Evolutionary conservation across 2,329 filamentous ascomycete species (phyloP).

Genomic region (Orbilia javanica): DNA sequence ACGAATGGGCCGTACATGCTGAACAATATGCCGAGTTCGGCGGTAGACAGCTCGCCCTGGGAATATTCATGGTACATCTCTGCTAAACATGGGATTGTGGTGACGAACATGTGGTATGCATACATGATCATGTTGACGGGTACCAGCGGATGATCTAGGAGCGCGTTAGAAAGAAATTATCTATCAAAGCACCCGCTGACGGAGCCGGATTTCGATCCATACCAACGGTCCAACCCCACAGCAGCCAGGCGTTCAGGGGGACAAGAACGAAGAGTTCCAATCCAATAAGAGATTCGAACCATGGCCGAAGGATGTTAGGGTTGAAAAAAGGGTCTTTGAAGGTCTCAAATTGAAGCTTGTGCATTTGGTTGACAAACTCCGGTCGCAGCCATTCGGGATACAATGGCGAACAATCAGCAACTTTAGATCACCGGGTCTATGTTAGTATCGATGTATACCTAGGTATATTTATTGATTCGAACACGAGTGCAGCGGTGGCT

Average conservation of each 20-base stretch:
- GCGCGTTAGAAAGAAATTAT: too few relatives aligned
- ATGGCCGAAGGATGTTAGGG: slow-evolving; percentile 40
- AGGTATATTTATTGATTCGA: too few relatives aligned
- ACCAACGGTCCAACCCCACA: slow-evolving; percentile 55
- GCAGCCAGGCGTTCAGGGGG: slow-evolving; percentile 49
- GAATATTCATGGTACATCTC: slow-evolving; percentile 42
- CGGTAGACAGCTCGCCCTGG: slow-evolving; percentile 1
- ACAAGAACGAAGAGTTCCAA: slow-evolving; percentile 50
- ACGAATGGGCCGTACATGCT: slow-evolving; percentile 55
- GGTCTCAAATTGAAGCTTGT: slow-evolving; percentile 43
- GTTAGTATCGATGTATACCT: too few relatives aligned
- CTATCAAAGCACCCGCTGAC: too few relatives aligned
- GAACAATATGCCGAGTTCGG: slow-evolving; percentile 29
- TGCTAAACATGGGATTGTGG: slow-evolving; percentile 41
- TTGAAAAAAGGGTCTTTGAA: slow-evolving; percentile 57
- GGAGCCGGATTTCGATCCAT: too few relatives aligned
- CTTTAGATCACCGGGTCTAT: background rate
- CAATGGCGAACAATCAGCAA: slow-evolving; percentile 51
- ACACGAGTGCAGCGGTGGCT: too few relatives aligned
- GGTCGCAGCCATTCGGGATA: slow-evolving; percentile 53
- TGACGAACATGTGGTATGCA: slow-evolving; percentile 54
- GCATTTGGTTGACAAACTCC: slow-evolving; percentile 39
- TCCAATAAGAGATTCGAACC: slow-evolving; percentile 51
- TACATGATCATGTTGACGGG: slow-evolving; percentile 48
- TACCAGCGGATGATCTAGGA: slow-evolving; percentile 46